Evolutionary conservation across 2,329 filamentous ascomycete species (phyloP), one percentile per base, ranked within the genome.

Genomic region (Alternaria hordeiaustralica): DNA sequence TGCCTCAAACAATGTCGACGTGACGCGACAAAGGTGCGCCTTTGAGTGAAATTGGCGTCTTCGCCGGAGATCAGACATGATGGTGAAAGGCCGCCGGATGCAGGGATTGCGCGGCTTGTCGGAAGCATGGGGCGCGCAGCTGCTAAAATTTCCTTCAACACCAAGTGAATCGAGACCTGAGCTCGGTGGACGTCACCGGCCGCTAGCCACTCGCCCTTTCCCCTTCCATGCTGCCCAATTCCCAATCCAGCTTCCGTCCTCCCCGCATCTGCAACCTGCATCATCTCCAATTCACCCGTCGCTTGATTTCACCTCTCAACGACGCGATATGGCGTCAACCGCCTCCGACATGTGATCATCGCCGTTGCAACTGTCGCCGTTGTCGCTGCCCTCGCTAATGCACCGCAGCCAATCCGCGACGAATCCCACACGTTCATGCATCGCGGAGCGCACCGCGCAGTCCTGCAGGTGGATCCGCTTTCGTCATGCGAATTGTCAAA

Each of bases 281-380:
- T 41, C 36, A 26, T 47, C 50, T 47, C 15, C 46, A 53, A 43
- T 47, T 36, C 5, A 45, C 43, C 15, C 28, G 26, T 28, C 8
- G 41, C 20, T 13, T 26, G 28, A 43, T 44, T 55, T 21, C 49
- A 41, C 7, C 6, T 33, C 26, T 15, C 18, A 28, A 53, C 30
- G 30, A 53, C 62, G 61, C 62, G 41, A 65, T 54, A 66, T 64
- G 58, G 59, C 67, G 65, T 67, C 65, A 69, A 46, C 28, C 10
- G 23, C 6, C 28, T 30, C 26, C 15, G 23, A 44, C 59, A 56
- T 61, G 60, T 46, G 61, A 58, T 25, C 61, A 51, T 45, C 18
- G 45, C 50, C 63, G 43, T 61, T 56, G 28, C 33, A 36, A 6
- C 55, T 62, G 33, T 45, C 18, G 45, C 50, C 62, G 43, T 61